Percentiles rank a stretch among this genome's conserved stretches.
Evolutionary conservation across 192 early-diverging fungal species (phyloP).

Genomic region (Entomortierella parvispora): DNA sequence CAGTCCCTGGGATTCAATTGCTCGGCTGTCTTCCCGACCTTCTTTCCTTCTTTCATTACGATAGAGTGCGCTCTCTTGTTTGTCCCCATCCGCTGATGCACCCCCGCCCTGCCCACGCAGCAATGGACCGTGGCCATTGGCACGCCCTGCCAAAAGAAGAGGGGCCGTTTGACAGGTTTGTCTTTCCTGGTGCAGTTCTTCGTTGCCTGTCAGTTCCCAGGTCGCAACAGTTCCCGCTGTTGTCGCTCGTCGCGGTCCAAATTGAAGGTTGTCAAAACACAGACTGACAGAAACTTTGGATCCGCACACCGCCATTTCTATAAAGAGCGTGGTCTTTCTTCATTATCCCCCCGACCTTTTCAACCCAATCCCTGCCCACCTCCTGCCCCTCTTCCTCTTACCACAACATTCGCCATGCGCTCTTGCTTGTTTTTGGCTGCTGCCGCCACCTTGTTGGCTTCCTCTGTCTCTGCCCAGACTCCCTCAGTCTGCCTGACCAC

Average conservation of each 20-base stretch:
- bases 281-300: neutral
- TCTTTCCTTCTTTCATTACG: too few species aligned
- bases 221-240: too few species aligned
- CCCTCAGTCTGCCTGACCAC: constrained; percentile 42
- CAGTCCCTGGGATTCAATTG: too few species aligned
- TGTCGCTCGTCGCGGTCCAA: too few species aligned
- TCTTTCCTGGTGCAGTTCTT: too few species aligned
- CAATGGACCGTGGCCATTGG: too few species aligned
- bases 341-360: neutral
- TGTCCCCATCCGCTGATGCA: too few species aligned
- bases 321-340: neutral
- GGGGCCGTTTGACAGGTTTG: neutral
- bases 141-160: neutral
- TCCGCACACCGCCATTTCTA: too few species aligned
- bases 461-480: constrained; percentile 22
- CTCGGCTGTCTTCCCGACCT: too few species aligned
- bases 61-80: too few species aligned
- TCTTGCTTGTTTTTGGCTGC: constrained; percentile 28
- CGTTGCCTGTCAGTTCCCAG: too few species aligned
- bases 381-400: neutral
- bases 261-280: constrained; percentile 18
- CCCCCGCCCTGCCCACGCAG: too few species aligned
- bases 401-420: constrained; percentile 23
- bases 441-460: constrained; percentile 23
- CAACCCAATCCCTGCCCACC: neutral